Conservation (phyloP, 169 alveolate genomes). For the Ichthyophthirius multifiliis region DNA sequence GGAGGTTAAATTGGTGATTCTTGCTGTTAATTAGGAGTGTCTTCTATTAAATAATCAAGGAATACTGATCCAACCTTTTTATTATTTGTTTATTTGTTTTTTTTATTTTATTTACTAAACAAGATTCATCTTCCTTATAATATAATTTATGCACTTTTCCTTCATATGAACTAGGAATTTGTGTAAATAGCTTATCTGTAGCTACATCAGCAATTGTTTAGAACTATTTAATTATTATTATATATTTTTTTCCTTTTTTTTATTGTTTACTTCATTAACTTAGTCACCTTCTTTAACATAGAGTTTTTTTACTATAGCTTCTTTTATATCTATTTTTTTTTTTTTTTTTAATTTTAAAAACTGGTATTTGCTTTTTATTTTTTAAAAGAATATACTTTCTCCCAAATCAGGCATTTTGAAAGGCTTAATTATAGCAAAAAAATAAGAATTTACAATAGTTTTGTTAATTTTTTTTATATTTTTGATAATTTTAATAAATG, state of each 20-base stretch:
- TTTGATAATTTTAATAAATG: no score
- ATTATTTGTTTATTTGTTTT: background rate
- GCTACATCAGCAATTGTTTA: conserved; percentile 92
- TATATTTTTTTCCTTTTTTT: background rate
- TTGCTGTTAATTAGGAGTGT: background rate
- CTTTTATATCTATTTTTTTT: conserved; percentile 82
- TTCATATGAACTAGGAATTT: conserved; percentile 90
- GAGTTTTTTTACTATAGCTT: conserved; percentile 93
- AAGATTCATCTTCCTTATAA: conserved; percentile 80
- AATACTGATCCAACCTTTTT: conserved; percentile 49
- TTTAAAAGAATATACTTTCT: no score
- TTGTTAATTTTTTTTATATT: no score
- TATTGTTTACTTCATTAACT: conserved; percentile 81
- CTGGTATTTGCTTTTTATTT: no score
- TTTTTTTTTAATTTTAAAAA: no score
- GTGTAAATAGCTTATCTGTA: conserved; percentile 94
- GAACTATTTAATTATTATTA: conserved; percentile 56
- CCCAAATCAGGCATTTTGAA: conserved; percentile 67
- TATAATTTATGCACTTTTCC: conserved; percentile 89
- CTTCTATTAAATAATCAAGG: conserved; percentile 47
- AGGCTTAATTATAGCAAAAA: conserved; percentile 49
- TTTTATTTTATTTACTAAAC: conserved; percentile 4
- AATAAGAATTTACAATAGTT: no score
- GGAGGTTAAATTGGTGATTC: background rate
- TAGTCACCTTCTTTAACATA: conserved; percentile 88